Evolutionary conservation across 345 rosid genomes (phyloP).

Genomic region (Eucalyptus cladocalyx): DNA sequence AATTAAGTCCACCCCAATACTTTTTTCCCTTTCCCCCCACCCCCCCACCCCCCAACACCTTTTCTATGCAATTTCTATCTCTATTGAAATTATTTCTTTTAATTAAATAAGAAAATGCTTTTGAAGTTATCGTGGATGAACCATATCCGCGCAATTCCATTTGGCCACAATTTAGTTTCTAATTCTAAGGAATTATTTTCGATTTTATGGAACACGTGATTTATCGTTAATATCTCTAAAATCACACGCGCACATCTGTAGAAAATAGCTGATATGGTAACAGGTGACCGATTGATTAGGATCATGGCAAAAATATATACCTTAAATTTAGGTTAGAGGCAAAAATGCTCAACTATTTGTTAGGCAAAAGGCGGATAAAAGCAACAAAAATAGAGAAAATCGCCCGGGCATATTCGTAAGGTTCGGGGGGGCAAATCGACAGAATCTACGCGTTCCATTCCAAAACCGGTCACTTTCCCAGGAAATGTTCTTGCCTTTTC

Average conservation of each 20-base stretch:
- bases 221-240: not conserved
- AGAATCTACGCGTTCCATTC: not conserved
- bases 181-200: not conserved
- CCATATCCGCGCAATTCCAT: not conserved
- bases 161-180: not conserved
- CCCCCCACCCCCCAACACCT: too few species aligned
- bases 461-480: rapidly evolving
- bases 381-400: not conserved
- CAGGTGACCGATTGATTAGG: rapidly evolving
- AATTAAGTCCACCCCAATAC: too few species aligned
- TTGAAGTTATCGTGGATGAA: not conserved
- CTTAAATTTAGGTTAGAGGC: not conserved
- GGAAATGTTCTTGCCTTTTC: not conserved
- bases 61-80: not conserved
- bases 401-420: not conserved
- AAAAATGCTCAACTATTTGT: not conserved
- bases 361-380: not conserved
- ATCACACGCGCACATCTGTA: rapidly evolving
- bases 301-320: not conserved
- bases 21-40: rapidly evolving
- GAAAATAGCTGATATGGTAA: rapidly evolving
- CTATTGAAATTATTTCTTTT: not conserved
- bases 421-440: not conserved
- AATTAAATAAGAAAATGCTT: not conserved
- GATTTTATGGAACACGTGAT: not conserved